These are phyloP conservation scores for Daedaleopsis nitida DNA, from an alignment of 768 basidiomycete species.

Conservation along the genomic window DNA sequence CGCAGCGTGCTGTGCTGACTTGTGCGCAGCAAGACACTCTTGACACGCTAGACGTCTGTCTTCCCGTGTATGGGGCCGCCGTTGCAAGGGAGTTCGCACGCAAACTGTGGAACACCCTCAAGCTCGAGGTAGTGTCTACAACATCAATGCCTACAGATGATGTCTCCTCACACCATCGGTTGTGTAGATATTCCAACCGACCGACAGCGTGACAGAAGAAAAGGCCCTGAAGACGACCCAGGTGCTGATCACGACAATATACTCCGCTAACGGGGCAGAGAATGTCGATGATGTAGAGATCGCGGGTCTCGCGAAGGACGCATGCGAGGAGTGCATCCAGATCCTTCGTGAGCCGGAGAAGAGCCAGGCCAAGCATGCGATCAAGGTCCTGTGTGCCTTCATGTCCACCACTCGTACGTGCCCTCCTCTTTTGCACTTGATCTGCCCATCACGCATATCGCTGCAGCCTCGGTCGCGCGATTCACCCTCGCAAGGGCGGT, in stretches of 20 bases:
- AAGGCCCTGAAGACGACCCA: conserved; percentile 73
- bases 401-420: conserved; percentile 77
- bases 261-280: conserved; percentile 37
- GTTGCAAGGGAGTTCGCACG: conserved; percentile 62
- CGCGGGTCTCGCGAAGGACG: conserved; percentile 65
- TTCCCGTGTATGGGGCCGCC: conserved; percentile 81
- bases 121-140: conserved; percentile 68
- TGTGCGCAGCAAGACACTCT: conserved; percentile 78
- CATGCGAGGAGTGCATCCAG: conserved; percentile 78
- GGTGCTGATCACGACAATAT: conserved; percentile 74
- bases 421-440: conserved; percentile 5
- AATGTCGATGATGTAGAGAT: conserved; percentile 34
- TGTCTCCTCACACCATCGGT: not conserved
- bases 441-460: not conserved
- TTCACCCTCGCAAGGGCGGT: conserved; percentile 70
- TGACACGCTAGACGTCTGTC: conserved; percentile 70
- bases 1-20: not conserved
- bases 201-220: conserved; percentile 72
- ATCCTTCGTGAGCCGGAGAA: conserved; percentile 92
- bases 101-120: conserved; percentile 89
- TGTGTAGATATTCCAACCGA: conserved; percentile 87
- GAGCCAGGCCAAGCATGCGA: conserved; percentile 85
- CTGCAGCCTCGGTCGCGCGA: conserved; percentile 64
- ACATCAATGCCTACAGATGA: not conserved
- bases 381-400: conserved; percentile 78